phyloP scores from a whole-genome alignment of 2,329 filamentous ascomycete species.

The Trichoderma cornu-damae region DNA sequence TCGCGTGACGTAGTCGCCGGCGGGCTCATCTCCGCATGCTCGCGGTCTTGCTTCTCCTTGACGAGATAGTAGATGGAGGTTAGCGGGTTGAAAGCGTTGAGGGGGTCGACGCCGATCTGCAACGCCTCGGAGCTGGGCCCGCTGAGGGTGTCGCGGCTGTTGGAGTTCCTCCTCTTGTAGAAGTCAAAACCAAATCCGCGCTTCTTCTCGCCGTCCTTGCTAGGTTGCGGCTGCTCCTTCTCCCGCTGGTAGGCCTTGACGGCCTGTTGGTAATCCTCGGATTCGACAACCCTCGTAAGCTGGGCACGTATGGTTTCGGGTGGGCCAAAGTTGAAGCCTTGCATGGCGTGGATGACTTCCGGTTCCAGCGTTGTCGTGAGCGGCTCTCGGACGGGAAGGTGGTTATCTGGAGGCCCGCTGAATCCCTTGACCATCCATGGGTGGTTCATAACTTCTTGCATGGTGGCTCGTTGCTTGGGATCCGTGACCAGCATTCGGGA shows the following conservation, averaged over 20 bases:
- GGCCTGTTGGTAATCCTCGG: slow-evolving; percentile 86
- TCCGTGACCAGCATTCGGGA: slow-evolving; percentile 95
- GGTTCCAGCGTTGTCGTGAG: slow-evolving; percentile 78
- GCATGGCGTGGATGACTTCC: slow-evolving; percentile 87
- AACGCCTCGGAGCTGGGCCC: slow-evolving; percentile 83
- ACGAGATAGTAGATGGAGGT: slow-evolving; percentile 94
- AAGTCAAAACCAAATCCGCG: slow-evolving; percentile 90
- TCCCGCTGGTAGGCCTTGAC: slow-evolving; percentile 66
- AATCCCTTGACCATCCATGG: slow-evolving; percentile 96
- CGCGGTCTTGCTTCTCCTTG: slow-evolving; percentile 86
- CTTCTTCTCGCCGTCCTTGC: slow-evolving; percentile 69
- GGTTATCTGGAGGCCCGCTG: slow-evolving; percentile 80
- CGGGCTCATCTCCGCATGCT: slow-evolving; percentile 46
- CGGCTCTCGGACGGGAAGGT: slow-evolving; percentile 76
- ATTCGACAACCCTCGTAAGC: slow-evolving; percentile 80
- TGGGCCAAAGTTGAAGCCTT: slow-evolving; percentile 93
- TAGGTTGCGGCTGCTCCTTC: slow-evolving; percentile 53
- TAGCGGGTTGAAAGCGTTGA: slow-evolving; percentile 89
- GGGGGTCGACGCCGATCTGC: slow-evolving; percentile 73
- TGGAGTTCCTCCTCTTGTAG: slow-evolving; percentile 90
- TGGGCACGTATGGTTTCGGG: slow-evolving; percentile 77
- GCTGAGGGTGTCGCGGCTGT: slow-evolving; percentile 79
- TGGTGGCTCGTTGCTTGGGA: slow-evolving; percentile 75
- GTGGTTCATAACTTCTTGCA: slow-evolving; percentile 89
- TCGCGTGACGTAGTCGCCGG: slow-evolving; percentile 41